A percentile compares a stretch with the other conserved stretches of the same genome.
phyloP scores from a whole-genome alignment of 768 basidiomycete species.

The Serendipita indica region DNA sequence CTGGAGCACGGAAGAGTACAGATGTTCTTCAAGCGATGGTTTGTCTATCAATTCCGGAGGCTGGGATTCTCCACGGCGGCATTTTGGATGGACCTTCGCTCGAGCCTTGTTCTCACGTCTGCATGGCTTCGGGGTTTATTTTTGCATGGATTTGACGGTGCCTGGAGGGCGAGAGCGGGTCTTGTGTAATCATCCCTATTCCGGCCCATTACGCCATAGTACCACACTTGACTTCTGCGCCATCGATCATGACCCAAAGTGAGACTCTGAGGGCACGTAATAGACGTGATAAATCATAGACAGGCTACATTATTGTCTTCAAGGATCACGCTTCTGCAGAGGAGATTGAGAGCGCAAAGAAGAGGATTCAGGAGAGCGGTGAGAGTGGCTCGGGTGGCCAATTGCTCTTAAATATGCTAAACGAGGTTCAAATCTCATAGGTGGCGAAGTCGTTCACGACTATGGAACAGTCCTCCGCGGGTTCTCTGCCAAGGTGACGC shows the following conservation, averaged over 20 bases:
- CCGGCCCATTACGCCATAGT: too few relatives aligned
- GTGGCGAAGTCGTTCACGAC: not conserved
- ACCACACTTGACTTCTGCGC: too few relatives aligned
- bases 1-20: not conserved
- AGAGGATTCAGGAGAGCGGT: not conserved
- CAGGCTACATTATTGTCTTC: not conserved
- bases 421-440: not conserved
- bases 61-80: constrained; percentile 37
- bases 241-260: too few relatives aligned
- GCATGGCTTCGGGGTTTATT: constrained; percentile 57
- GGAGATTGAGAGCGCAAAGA: not conserved
- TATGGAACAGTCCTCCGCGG: not conserved
- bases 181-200: too few relatives aligned
- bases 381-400: not conserved
- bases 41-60: not conserved
- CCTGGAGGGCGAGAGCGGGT: constrained; percentile 58
- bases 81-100: constrained; percentile 46
- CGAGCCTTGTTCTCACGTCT: constrained; percentile 34
- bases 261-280: not conserved
- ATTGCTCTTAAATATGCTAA: not conserved
- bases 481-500: not conserved
- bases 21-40: not conserved
- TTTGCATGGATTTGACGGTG: constrained; percentile 45
- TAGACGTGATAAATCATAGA: not conserved
- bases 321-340: not conserved